Percentiles rank a stretch among this genome's conserved stretches.
Evolutionary conservation across 164 flowering plant species (phyloP).

Genomic region (Vitis rupestris): DNA sequence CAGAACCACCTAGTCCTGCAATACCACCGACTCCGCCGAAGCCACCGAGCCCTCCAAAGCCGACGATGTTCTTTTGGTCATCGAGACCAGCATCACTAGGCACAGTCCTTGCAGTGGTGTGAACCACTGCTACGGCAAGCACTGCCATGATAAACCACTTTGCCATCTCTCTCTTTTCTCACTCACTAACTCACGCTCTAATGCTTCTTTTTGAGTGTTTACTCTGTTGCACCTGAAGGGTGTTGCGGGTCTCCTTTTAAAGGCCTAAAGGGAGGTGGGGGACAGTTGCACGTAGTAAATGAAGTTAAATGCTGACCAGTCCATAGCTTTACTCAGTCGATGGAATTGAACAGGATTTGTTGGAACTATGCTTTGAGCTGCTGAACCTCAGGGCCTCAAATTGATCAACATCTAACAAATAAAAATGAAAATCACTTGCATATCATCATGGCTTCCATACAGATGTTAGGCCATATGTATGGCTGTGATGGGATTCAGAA

Average conservation of each 20-base stretch:
- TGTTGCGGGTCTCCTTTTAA: slow-evolving; percentile 14
- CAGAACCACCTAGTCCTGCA: slow-evolving; percentile 5
- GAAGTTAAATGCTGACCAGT: slow-evolving; percentile 14
- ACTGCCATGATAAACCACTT: slow-evolving; percentile 18
- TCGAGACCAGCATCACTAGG: slow-evolving; percentile 29
- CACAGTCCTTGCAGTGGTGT: slow-evolving; percentile 25
- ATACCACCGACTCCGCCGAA: slow-evolving; percentile 24
- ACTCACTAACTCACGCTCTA: background rate
- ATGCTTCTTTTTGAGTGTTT: background rate
- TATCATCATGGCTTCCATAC: too few relatives aligned
- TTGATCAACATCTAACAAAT: too few relatives aligned
- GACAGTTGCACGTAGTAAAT: slow-evolving; percentile 27
- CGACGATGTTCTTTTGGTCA: slow-evolving; percentile 43
- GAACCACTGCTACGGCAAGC: slow-evolving; percentile 18
- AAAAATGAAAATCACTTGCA: too few relatives aligned
- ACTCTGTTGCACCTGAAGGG: too few relatives aligned
- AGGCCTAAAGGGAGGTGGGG: background rate
- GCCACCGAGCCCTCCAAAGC: slow-evolving; percentile 22
- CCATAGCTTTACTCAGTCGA: too few relatives aligned
- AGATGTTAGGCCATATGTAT: too few relatives aligned
- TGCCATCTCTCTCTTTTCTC: slow-evolving; percentile 22
- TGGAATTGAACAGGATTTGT: too few relatives aligned
- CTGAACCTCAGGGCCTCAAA: background rate
- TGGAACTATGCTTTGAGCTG: background rate
- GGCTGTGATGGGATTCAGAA: too few relatives aligned